A percentile compares a stretch with the other conserved stretches of the same genome.
phyloP scores from a whole-genome alignment of 768 basidiomycete genomes.

The Leccinum aurantiacum region DNA sequence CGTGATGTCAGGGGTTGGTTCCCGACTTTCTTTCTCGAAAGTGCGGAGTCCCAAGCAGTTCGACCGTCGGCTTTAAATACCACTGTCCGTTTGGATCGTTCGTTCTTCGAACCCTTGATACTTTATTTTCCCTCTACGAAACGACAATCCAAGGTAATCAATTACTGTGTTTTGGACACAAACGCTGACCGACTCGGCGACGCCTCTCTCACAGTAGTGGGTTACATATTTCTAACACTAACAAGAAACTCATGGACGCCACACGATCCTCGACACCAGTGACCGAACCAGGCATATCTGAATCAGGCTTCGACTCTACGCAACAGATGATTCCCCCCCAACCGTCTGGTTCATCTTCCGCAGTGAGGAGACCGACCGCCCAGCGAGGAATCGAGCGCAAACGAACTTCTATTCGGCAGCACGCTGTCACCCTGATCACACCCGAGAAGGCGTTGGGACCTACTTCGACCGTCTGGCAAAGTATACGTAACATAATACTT shows the following conservation, averaged over 20 bases:
- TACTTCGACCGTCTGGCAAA: slow-evolving; percentile 45
- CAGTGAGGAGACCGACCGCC: slow-evolving; percentile 10
- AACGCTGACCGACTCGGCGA: not conserved
- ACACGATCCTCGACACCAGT: slow-evolving; percentile 14
- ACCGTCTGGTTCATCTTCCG: slow-evolving; percentile 12
- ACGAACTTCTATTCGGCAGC: slow-evolving; percentile 14
- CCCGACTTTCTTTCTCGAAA: not conserved
- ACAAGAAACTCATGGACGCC: slow-evolving; percentile 16
- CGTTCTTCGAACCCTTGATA: not conserved
- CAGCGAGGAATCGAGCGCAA: slow-evolving; percentile 7
- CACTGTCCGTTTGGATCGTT: not conserved
- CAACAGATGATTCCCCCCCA: slow-evolving; percentile 6
- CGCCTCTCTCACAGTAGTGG: slow-evolving; percentile 2
- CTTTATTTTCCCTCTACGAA: not conserved
- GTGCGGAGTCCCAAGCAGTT: not conserved
- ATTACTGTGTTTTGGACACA: not conserved
- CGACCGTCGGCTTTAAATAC: slow-evolving; percentile 4
- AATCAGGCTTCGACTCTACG: slow-evolving; percentile 4
- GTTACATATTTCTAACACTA: slow-evolving; percentile 1
- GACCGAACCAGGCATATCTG: slow-evolving; percentile 10
- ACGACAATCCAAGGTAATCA: slow-evolving; percentile 2
- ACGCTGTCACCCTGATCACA: slow-evolving; percentile 32
- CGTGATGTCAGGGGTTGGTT: not conserved
- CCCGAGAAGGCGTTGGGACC: slow-evolving; percentile 40
- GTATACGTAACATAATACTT: slow-evolving; percentile 52